phyloP scores from a whole-genome alignment of 2,329 filamentous ascomycete species.

The Allantophomopsis lycopodina region DNA sequence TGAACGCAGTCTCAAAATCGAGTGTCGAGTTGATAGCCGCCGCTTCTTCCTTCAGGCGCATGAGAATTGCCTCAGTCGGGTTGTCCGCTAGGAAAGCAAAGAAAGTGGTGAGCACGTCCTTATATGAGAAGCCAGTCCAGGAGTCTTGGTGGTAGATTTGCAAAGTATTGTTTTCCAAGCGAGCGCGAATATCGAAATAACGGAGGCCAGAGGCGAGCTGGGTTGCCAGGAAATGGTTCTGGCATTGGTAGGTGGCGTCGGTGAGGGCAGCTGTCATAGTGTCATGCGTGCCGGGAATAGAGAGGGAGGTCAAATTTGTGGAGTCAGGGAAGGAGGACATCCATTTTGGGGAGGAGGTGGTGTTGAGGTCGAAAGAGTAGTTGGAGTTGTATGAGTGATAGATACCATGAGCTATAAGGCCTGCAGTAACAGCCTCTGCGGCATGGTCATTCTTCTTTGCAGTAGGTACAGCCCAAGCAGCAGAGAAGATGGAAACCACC shows the following conservation, averaged over 20 bases:
- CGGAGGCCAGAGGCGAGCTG: conserved; percentile 33
- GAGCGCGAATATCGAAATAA: conserved; percentile 33
- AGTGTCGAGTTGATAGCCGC: conserved; percentile 17
- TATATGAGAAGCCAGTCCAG: conserved; percentile 29
- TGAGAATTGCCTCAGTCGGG: conserved; percentile 30
- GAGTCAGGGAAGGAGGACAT: conserved; percentile 28
- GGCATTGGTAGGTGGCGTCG: conserved; percentile 24
- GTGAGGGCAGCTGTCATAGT: conserved; percentile 32
- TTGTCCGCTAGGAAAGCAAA: conserved; percentile 29
- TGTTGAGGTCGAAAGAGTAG: conserved; percentile 28
- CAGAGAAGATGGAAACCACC: too few species aligned
- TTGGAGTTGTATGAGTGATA: conserved; percentile 20
- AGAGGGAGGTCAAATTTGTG: conserved; percentile 26
- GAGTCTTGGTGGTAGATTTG: conserved; percentile 31
- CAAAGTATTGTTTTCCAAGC: conserved; percentile 26
- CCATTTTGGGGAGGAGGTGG: conserved; percentile 22
- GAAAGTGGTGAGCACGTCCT: conserved; percentile 27
- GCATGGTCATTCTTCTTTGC: too few species aligned
- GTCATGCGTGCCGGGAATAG: conserved; percentile 38
- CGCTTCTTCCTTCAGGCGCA: conserved; percentile 36
- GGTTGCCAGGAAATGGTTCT: conserved; percentile 28
- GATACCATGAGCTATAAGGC: background rate
- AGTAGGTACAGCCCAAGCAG: too few species aligned
- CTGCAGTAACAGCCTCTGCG: too few species aligned
- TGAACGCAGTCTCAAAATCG: conserved; percentile 29